Evolutionary conservation across 306 rosid genomes (phyloP), one percentile per base, ranked within the genome.

Genomic region (Glycine tomentella): DNA sequence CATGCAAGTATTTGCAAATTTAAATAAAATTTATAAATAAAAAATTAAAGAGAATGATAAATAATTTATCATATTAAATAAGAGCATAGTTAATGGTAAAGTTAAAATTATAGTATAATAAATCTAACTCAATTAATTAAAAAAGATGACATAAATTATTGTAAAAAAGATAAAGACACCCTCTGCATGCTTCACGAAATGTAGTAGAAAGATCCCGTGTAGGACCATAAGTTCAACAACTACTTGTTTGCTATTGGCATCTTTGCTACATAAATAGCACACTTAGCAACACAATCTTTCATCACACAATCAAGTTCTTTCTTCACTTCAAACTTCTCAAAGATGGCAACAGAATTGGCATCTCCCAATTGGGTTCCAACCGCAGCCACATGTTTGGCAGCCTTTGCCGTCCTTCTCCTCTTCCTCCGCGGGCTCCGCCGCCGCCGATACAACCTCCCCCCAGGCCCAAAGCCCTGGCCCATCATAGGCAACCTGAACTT

Each of bases 381-480:
- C 2, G 58, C 87, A 2, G 83, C 69, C 10, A 73, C 81, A 57
- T 91, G 90, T 79, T 34, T 90, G 0, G 89, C 91, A 20, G 76
- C 87, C 16, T 17, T 86, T 0, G 86, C 81, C 16, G 74, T 92
- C 16, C 12, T 92, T 88, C 83, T 89, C n/a, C n/a, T n/a, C 83
- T 50, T 86, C 70, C 40, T 38, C 77, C 86, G 36, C 61, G 76
- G 11, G 9, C 84, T 84, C 73, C 83, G 89, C 17, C 89, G 87
- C 71, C 85, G 45, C 5, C 63, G 69, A 11, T 86, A 87, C 50
- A 91, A 90, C 0, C 53, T 90, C 0, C 95, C 98, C 0, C 97
- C 95, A 5, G 98, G 98, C 34, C 97, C 98, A 69, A 91, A 82
- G 58, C 89, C 97, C 2, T 92, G 98, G 98, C 98, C 97, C 36